These are phyloP conservation scores for Blastobotrys mokoenaii DNA, from an alignment of 805 yeast genomes.

Conservation along the genomic window DNA sequence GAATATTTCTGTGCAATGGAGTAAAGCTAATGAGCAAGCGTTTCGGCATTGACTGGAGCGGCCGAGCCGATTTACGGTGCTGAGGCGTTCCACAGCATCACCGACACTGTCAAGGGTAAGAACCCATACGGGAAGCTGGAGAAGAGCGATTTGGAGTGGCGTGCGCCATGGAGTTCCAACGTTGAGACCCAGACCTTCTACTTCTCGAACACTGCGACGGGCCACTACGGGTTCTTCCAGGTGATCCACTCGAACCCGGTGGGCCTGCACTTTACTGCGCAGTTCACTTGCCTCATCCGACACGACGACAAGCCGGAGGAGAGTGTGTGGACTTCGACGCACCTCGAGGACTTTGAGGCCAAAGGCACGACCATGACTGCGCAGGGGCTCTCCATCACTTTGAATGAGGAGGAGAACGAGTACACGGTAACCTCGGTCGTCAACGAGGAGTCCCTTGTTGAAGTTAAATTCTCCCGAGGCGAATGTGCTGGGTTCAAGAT, in stretches of 20 bases:
- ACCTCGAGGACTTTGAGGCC: constrained; percentile 66
- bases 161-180: constrained; percentile 67
- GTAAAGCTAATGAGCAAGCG: constrained; percentile 29
- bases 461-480: constrained; percentile 47
- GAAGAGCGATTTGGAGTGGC: constrained; percentile 68
- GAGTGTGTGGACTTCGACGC: constrained; percentile 84
- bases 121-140: constrained; percentile 54
- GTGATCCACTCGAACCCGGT: constrained; percentile 87
- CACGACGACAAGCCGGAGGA: constrained; percentile 44
- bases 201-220: constrained; percentile 54
- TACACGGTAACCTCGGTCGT: constrained; percentile 45
- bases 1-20: not conserved
- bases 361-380: constrained; percentile 78
- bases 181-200: constrained; percentile 96
- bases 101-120: constrained; percentile 45
- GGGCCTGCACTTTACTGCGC: constrained; percentile 77
- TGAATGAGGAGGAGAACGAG: constrained; percentile 43
- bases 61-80: constrained; percentile 97
- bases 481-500: constrained; percentile 77
- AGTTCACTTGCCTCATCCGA: constrained; percentile 81
- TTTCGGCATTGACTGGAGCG: constrained; percentile 92
- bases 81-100: constrained; percentile 83
- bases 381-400: constrained; percentile 48
- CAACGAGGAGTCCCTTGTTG: constrained; percentile 60
- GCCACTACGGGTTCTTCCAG: constrained; percentile 82